phyloP scores from a whole-genome alignment of 2,329 filamentous ascomycete genomes.

The Boeremia exigua region DNA sequence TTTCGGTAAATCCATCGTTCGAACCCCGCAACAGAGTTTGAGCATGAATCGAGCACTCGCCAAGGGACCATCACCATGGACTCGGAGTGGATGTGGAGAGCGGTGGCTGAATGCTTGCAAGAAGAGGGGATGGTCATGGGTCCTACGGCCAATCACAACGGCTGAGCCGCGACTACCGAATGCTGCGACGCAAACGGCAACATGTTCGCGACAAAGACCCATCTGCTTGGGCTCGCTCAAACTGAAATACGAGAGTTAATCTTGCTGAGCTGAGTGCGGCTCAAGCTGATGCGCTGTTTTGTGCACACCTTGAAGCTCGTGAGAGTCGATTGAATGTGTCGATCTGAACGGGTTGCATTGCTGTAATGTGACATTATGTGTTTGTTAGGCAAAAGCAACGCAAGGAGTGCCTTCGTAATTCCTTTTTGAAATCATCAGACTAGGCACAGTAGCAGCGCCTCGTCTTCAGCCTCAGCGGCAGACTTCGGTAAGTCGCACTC shows the following conservation, averaged over 20 bases:
- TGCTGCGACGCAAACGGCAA: neutral
- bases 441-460: neutral
- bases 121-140: constrained; percentile 14
- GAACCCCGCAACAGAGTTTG: constrained; percentile 21
- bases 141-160: neutral
- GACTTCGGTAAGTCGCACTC: constrained; percentile 2
- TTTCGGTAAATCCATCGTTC: constrained; percentile 20
- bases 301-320: neutral
- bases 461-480: constrained; percentile 1
- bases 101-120: constrained; percentile 11
- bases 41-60: neutral
- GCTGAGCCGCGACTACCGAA: neutral
- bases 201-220: neutral
- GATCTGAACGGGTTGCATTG: neutral
- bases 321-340: neutral
- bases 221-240: too few species aligned
- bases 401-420: too few species aligned
- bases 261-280: too few species aligned
- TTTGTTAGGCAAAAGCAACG: too few species aligned
- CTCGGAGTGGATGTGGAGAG: neutral
- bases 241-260: too few species aligned
- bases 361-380: neutral
- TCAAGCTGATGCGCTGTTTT: too few species aligned
- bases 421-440: too few species aligned
- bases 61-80: constrained; percentile 18